A percentile compares a stretch with the other conserved stretches of the same genome.
Evolutionary conservation across 2,329 filamentous ascomycete species (phyloP).

Genomic region (Nemania sp.): DNA sequence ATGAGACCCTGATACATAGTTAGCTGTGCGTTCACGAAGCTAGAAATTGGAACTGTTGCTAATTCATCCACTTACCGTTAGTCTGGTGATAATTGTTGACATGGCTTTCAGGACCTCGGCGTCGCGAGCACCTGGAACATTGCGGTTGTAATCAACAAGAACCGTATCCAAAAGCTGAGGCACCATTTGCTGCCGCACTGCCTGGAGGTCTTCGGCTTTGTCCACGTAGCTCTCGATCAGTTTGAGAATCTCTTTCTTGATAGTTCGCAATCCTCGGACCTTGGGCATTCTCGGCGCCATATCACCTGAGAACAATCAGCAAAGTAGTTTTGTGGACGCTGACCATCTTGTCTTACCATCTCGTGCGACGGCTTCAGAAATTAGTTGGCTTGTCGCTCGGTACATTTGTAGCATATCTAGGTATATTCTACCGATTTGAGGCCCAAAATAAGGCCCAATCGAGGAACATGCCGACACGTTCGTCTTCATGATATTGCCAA

Average conservation of each 20-base stretch:
- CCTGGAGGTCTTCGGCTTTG: slow-evolving; percentile 93
- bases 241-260: slow-evolving; percentile 99
- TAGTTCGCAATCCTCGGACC: slow-evolving; percentile 90
- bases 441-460: slow-evolving; percentile 96
- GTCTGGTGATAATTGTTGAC: slow-evolving; percentile 94
- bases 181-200: slow-evolving; percentile 91
- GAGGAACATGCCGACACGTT: slow-evolving; percentile 98
- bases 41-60: slow-evolving; percentile 38
- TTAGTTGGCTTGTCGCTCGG: slow-evolving; percentile 91
- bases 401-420: slow-evolving; percentile 99
- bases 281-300: slow-evolving; percentile 97
- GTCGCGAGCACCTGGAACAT: slow-evolving; percentile 92
- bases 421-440: slow-evolving; percentile 96
- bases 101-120: slow-evolving; percentile 97
- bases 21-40: slow-evolving; percentile 21
- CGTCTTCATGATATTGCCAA: slow-evolving; percentile 99
- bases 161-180: slow-evolving; percentile 95
- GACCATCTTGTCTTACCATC: slow-evolving; percentile 65
- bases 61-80: slow-evolving; percentile 72
- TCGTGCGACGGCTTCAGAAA: slow-evolving; percentile 86
- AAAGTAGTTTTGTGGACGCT: slow-evolving; percentile 25
- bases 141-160: slow-evolving; percentile 93
- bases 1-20: slow-evolving; percentile 70
- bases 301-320: slow-evolving; percentile 63
- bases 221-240: slow-evolving; percentile 98